A percentile compares a stretch with the other conserved stretches of the same genome.
These are phyloP conservation scores for Schwanniomyces sp. DNA, from an alignment of 805 yeast species.

Conservation along the genomic window DNA sequence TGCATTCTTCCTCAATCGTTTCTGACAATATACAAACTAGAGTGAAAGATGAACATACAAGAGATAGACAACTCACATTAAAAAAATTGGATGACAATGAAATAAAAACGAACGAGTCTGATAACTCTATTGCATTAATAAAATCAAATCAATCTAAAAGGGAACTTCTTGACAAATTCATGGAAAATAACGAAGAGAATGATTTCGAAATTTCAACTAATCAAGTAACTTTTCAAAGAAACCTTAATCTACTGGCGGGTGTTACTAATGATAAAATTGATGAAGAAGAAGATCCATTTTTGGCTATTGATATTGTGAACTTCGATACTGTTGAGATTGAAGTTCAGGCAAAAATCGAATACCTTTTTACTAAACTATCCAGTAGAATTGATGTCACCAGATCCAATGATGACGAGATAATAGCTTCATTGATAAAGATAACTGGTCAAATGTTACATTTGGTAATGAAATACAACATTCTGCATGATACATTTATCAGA, in stretches of 20 bases:
- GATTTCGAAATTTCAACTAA: slow-evolving; percentile 9
- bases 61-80: slow-evolving; percentile 16
- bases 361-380: slow-evolving; percentile 30
- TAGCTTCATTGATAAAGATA: slow-evolving; percentile 28
- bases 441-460: slow-evolving; percentile 39
- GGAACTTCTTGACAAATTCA: slow-evolving; percentile 30
- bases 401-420: slow-evolving; percentile 28
- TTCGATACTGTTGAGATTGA: slow-evolving; percentile 44
- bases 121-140: slow-evolving; percentile 1
- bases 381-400: slow-evolving; percentile 29
- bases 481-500: slow-evolving; percentile 39
- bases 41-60: slow-evolving; percentile 33
- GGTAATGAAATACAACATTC: slow-evolving; percentile 37
- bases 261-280: slow-evolving; percentile 5
- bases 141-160: slow-evolving; percentile 15
- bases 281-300: slow-evolving; percentile 38
- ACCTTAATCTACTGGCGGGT: neutral
- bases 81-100: slow-evolving; percentile 5
- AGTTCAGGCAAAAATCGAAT: slow-evolving; percentile 40
- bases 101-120: slow-evolving; percentile 9
- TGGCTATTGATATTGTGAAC: slow-evolving; percentile 34
- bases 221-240: neutral
- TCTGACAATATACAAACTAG: slow-evolving; percentile 14
- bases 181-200: slow-evolving; percentile 23
- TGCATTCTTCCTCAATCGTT: slow-evolving; percentile 24